Conservation (phyloP, 1,284 basidiomycete genomes). For the Puccinia hordei region DNA sequence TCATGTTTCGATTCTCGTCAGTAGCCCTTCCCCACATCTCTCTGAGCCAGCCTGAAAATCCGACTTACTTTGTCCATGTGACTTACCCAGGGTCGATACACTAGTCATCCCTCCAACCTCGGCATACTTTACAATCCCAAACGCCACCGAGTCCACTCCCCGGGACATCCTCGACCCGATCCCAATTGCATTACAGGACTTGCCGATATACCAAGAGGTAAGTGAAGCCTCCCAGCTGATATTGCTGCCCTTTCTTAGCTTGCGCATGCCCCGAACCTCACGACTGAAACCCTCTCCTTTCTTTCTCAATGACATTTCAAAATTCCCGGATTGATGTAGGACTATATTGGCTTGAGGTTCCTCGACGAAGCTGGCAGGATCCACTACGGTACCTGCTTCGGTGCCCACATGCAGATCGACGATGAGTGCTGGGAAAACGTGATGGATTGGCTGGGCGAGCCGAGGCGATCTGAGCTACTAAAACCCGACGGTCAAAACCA, state of each 20-base stretch:
- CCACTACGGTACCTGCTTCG: conserved; percentile 40
- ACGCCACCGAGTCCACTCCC: background rate
- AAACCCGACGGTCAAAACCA: background rate
- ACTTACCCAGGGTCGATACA: conserved; percentile 11
- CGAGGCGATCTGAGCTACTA: background rate
- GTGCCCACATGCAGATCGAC: conserved; percentile 41
- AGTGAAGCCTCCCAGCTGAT: background rate
- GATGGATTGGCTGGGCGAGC: conserved; percentile 47
- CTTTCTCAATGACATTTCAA: background rate
- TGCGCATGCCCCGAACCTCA: background rate
- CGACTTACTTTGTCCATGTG: background rate
- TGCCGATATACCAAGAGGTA: conserved; percentile 46
- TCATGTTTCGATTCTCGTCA: conserved; percentile 58
- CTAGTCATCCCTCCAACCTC: conserved; percentile 40
- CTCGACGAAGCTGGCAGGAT: conserved; percentile 40
- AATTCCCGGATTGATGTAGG: too few relatives aligned
- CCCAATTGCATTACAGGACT: conserved; percentile 28
- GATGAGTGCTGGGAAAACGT: conserved; percentile 40
- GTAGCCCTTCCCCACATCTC: background rate
- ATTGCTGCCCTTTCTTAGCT: background rate
- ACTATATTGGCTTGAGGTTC: conserved; percentile 42
- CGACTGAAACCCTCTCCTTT: background rate
- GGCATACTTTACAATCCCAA: conserved; percentile 41
- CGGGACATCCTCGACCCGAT: conserved; percentile 24
- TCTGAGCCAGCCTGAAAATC: background rate